Conservation (phyloP, 1,139 yeast genomes). For the Kodamaea derodonti region DNA sequence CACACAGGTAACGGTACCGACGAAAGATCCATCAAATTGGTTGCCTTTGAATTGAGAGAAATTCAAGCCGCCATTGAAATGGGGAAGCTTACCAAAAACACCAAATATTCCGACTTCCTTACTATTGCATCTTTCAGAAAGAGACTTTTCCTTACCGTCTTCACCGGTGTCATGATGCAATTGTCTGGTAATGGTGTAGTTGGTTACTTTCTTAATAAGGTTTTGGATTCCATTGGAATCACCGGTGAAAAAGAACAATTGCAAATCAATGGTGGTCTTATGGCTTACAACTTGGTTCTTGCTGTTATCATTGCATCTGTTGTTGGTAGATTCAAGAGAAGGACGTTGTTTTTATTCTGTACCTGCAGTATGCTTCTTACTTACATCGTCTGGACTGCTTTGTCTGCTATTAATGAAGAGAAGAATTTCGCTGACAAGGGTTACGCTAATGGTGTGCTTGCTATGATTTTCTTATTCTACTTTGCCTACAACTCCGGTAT, state of each 20-base stretch:
- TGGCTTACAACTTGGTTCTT: conserved; percentile 38
- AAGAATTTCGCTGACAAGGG: conserved; percentile 29
- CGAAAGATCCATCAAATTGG: conserved; percentile 28
- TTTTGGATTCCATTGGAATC: conserved; percentile 47
- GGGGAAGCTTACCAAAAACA: conserved; percentile 23
- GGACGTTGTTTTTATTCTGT: conserved; percentile 41
- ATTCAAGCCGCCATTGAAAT: conserved; percentile 37
- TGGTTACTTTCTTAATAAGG: conserved; percentile 47
- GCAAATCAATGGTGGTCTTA: conserved; percentile 43
- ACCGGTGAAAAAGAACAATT: conserved; percentile 41
- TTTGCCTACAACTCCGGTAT: conserved; percentile 35
- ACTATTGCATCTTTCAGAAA: conserved; percentile 37
- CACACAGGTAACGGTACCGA: conserved; percentile 37
- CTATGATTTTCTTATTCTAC: conserved; percentile 43
- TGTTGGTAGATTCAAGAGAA: conserved; percentile 36
- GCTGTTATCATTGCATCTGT: conserved; percentile 28
- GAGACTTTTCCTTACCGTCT: conserved; percentile 35
- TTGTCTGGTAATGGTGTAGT: conserved; percentile 52
- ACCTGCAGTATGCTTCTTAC: conserved; percentile 29
- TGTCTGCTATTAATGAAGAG: conserved; percentile 37
- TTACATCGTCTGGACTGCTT: conserved; percentile 36
- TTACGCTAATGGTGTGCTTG: conserved; percentile 41
- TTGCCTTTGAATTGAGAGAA: conserved; percentile 45
- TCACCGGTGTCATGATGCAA: conserved; percentile 39
- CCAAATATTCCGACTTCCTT: conserved; percentile 34